Evolutionary conservation across 2,329 filamentous ascomycete species (phyloP), one percentile per base, ranked within the genome.

Genomic region (Colletotrichum siamense): DNA sequence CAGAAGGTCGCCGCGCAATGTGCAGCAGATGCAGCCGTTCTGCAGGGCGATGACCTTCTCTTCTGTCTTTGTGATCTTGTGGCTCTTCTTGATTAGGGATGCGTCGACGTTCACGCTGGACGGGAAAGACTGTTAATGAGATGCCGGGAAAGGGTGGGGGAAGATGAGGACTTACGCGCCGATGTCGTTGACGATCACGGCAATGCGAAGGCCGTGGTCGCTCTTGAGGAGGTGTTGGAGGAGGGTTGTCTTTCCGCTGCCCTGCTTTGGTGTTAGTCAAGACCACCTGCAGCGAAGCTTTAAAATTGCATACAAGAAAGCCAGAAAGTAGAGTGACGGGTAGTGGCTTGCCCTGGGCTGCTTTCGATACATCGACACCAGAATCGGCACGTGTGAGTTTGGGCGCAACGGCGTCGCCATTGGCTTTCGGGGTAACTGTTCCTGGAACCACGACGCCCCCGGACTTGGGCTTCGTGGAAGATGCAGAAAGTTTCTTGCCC

Each of bases 21-120:
- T 95, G 79, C 94, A 95, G 86, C 94, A 95, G 79, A 95, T 95
- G 78, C 94, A 95, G 12, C 94, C 93, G 77, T 94, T 95, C 80
- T 94, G 92, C 71, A 95, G 88, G 12, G 92, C 90, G 18, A 94
- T 91, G 36, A 94, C 87, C 77, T 94, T 93, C 78, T 94, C 92
- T 52, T 92, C 85, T 0, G 90, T 91, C 78, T 90, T 89, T 4
- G 89, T 90, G 44, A 93, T 83, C 28, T 88, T 88, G 79, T 92
- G 88, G 3, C 84, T 88, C 72, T 90, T 86, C 18, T 89, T 89
- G 61, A 94, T 91, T 0, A 93, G 84, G 7, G 91, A 88, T 0
- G 92, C 92, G 73, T 94, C 92, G 78, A 94, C 91, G 78, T 94
- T 94, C 67, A 94, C 85, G 1, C 90, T 91, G 32, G 1, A 30